phyloP scores from a whole-genome alignment of 2,329 filamentous ascomycete species.

The Phialemonium atrogriseum region DNA sequence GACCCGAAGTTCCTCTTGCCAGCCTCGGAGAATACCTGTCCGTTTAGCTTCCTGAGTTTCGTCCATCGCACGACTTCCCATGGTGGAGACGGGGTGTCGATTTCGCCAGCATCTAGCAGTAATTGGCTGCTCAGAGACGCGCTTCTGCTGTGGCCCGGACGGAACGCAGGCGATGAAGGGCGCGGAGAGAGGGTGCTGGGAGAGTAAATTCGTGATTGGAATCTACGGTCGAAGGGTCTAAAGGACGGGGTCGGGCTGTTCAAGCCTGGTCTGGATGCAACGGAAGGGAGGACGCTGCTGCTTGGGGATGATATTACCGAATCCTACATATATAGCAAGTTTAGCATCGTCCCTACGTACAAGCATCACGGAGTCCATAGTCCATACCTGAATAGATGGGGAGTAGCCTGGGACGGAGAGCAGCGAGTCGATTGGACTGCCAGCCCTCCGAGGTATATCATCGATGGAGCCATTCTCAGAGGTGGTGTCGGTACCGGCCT shows the following conservation, averaged over 20 bases:
- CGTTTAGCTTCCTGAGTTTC: slow-evolving; percentile 79
- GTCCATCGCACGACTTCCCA: slow-evolving; percentile 99
- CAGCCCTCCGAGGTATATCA: slow-evolving; percentile 43
- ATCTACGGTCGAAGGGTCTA: slow-evolving; percentile 88
- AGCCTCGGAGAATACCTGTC: slow-evolving; percentile 84
- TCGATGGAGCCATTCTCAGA: slow-evolving; percentile 49
- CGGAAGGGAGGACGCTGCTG: slow-evolving; percentile 64
- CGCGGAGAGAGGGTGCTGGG: slow-evolving; percentile 54
- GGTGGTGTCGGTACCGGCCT: slow-evolving; percentile 32
- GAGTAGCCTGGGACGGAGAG: slow-evolving; percentile 75
- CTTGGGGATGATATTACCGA: slow-evolving; percentile 58
- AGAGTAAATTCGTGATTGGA: slow-evolving; percentile 75
- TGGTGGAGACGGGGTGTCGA: slow-evolving; percentile 66
- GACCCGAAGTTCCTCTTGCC: slow-evolving; percentile 88
- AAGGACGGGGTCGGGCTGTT: slow-evolving; percentile 72
- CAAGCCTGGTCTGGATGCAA: slow-evolving; percentile 57
- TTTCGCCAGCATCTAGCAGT: slow-evolving; percentile 51
- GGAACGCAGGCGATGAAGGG: slow-evolving; percentile 68
- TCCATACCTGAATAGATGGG: slow-evolving; percentile 72
- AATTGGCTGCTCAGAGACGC: slow-evolving; percentile 70
- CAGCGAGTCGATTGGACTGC: slow-evolving; percentile 61
- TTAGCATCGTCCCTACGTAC: no score
- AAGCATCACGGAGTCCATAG: slow-evolving; percentile 1
- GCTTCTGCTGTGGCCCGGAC: slow-evolving; percentile 70
- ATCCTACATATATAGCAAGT: slow-evolving; percentile 32